Conservation (phyloP, 371 early-diverging fungal genomes). For the Fennellomyces sp. region DNA sequence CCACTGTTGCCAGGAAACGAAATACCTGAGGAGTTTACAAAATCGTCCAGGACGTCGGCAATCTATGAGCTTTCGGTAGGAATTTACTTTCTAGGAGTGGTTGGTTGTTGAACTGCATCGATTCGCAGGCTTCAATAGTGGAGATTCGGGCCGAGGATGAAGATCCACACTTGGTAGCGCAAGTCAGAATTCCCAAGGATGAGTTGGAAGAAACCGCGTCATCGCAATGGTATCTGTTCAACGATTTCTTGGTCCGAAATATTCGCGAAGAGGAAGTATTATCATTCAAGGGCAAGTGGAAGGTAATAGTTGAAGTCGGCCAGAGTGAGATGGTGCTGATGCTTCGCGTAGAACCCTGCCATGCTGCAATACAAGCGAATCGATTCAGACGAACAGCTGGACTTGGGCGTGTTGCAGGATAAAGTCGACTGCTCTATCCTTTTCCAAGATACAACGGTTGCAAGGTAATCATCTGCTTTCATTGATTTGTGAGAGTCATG, state of each 20-base stretch:
- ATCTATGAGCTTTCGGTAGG: conserved; percentile 61
- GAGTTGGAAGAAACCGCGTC: not conserved
- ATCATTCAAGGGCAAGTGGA: conserved; percentile 77
- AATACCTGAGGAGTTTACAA: conserved; percentile 46
- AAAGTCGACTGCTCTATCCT: conserved; percentile 49
- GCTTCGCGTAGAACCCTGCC: conserved; percentile 54
- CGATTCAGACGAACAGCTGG: conserved; percentile 46
- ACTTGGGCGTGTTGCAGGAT: conserved; percentile 34
- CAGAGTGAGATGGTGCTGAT: not conserved
- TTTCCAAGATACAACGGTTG: conserved; percentile 48
- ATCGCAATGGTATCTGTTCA: conserved; percentile 85
- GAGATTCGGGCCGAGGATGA: conserved; percentile 67
- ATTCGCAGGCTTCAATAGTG: conserved; percentile 61
- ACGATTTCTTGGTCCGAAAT: conserved; percentile 90
- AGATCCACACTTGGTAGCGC: conserved; percentile 76
- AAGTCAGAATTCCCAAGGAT: conserved; percentile 41
- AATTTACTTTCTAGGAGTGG: not conserved
- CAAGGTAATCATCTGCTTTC: too few species aligned
- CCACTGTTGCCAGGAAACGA: conserved; percentile 45
- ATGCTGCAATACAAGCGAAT: conserved; percentile 72
- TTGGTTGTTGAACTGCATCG: not conserved
- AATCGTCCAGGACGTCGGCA: conserved; percentile 42
- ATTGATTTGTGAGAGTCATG: too few species aligned
- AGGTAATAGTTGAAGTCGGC: conserved; percentile 44
- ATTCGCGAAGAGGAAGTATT: conserved; percentile 72